Conservation (phyloP, 2,329 filamentous ascomycete species). For the Stagonosporopsis chrysanthemi region DNA sequence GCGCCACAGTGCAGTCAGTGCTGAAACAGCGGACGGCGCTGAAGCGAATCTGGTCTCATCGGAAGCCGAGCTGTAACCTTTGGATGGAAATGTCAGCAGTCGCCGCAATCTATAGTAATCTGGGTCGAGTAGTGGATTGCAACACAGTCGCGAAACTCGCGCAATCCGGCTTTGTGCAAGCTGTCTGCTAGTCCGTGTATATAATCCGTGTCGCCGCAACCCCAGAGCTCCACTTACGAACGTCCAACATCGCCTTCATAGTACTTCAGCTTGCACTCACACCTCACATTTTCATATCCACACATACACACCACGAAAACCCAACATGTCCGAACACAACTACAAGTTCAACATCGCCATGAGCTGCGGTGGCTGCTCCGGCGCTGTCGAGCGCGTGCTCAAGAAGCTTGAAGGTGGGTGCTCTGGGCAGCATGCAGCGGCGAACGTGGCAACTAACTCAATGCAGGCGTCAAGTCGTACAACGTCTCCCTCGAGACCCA, state of each 20-base stretch:
- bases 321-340: slow-evolving; percentile 71
- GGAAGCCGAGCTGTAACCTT: slow-evolving; percentile 19
- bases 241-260: slow-evolving; percentile 5
- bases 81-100: slow-evolving; percentile 21
- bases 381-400: slow-evolving; percentile 88
- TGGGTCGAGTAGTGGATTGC: slow-evolving; percentile 16
- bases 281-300: slow-evolving; percentile 2
- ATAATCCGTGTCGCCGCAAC: slow-evolving; percentile 13
- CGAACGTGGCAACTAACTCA: slow-evolving; percentile 20
- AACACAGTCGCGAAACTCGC: slow-evolving; percentile 25
- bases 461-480: slow-evolving; percentile 81
- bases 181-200: slow-evolving; percentile 12
- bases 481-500: slow-evolving; percentile 88
- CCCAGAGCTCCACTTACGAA: slow-evolving; percentile 14
- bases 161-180: slow-evolving; percentile 14
- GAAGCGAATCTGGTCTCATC: slow-evolving; percentile 37
- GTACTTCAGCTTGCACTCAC: slow-evolving; percentile 1
- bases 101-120: slow-evolving; percentile 24
- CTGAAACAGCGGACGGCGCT: slow-evolving; percentile 24
- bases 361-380: slow-evolving; percentile 95
- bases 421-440: slow-evolving; percentile 7
- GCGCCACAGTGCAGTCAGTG: slow-evolving; percentile 36
- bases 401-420: slow-evolving; percentile 85
- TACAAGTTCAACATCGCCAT: slow-evolving; percentile 97
- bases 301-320: slow-evolving; percentile 8